phyloP scores from a whole-genome alignment of 257 asterid species.

The Nicotiana benthamiana region DNA sequence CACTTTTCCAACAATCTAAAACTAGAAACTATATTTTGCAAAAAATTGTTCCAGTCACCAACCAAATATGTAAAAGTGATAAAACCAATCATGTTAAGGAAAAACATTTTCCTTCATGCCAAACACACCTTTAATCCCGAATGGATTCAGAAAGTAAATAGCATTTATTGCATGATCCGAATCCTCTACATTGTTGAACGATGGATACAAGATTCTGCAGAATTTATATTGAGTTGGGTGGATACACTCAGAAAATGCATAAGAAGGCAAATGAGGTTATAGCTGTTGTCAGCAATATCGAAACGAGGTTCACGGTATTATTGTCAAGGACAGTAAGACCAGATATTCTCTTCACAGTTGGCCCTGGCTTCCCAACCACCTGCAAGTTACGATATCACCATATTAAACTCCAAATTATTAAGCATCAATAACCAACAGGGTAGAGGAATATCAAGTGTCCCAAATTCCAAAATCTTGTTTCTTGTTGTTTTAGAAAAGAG shows the following conservation, averaged over 20 bases:
- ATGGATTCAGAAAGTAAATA: not conserved
- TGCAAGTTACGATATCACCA: conserved; percentile 19
- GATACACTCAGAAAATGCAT: conserved; percentile 46
- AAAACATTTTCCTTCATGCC: too few relatives aligned
- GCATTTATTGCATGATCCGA: conserved; percentile 1
- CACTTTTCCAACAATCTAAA: too few relatives aligned
- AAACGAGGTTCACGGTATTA: conserved; percentile 82
- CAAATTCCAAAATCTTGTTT: not conserved
- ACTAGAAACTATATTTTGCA: too few relatives aligned
- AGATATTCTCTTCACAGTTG: conserved; percentile 75
- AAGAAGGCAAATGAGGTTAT: conserved; percentile 50
- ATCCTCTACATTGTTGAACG: not conserved
- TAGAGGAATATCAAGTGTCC: not conserved
- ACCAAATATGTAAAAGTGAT: too few relatives aligned
- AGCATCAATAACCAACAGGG: not conserved
- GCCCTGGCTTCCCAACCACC: conserved; percentile 92
- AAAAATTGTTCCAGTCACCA: too few relatives aligned
- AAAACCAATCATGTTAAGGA: too few relatives aligned
- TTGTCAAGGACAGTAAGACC: conserved; percentile 76
- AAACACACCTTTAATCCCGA: not conserved
- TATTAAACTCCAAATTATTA: not conserved
- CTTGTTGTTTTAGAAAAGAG: not conserved
- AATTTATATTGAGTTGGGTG: not conserved
- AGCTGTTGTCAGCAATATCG: conserved; percentile 48
- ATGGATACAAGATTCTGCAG: not conserved